These are phyloP conservation scores for Plasmodium berghei DNA, from an alignment of 169 alveolate genomes.

Conservation along the genomic window DNA sequence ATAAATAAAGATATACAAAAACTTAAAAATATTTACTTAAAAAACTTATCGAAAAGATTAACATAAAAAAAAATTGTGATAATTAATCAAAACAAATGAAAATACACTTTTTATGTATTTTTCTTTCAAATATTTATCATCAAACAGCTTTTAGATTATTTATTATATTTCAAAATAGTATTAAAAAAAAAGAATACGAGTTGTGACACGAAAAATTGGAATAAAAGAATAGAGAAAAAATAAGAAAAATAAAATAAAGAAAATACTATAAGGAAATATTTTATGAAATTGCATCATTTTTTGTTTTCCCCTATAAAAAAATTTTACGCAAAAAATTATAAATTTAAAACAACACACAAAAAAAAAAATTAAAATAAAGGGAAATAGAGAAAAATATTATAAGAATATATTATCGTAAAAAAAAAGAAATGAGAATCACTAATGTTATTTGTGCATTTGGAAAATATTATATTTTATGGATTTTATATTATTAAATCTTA, in stretches of 20 bases:
- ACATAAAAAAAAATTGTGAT: too few relatives aligned
- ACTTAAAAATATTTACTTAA: not conserved
- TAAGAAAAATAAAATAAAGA: not conserved
- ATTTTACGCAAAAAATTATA: not conserved
- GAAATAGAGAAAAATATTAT: too few relatives aligned
- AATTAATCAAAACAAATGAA: too few relatives aligned
- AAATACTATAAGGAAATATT: not conserved
- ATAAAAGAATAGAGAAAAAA: not conserved
- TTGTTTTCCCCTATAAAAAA: not conserved
- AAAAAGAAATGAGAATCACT: not conserved
- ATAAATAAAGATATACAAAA: not conserved
- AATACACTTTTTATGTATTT: too few relatives aligned
- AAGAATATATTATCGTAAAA: not conserved
- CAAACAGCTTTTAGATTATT: too few relatives aligned
- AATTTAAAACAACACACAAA: slow-evolving; percentile 1
- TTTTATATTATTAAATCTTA: too few relatives aligned
- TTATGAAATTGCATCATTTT: not conserved
- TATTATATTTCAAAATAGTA: too few relatives aligned
- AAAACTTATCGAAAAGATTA: too few relatives aligned
- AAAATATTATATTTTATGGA: too few relatives aligned
- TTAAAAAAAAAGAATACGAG: too few relatives aligned
- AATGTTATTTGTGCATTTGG: too few relatives aligned
- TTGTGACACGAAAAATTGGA: not conserved
- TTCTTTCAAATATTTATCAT: too few relatives aligned
- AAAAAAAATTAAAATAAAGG: not conserved